Evolutionary conservation across 164 flowering plant species (phyloP).

Genomic region (Annona squamosa): DNA sequence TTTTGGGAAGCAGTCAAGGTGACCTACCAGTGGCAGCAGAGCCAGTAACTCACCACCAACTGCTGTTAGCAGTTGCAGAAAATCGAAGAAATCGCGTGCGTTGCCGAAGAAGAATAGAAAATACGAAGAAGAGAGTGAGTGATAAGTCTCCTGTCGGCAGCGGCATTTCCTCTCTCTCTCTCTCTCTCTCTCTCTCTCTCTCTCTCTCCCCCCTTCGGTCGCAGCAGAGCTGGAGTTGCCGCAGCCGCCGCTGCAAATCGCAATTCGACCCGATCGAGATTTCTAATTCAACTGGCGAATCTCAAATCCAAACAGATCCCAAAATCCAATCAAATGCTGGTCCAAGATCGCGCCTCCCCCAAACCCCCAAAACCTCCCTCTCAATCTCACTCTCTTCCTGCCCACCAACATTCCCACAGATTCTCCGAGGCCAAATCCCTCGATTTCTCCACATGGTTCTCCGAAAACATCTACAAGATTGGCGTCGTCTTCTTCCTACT

Average conservation of each 20-base stretch:
- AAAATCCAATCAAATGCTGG: conserved; percentile 39
- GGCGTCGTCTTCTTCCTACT: conserved; percentile 35
- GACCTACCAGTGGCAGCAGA: too few relatives aligned
- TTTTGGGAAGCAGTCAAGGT: too few relatives aligned
- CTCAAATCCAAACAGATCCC: too few relatives aligned
- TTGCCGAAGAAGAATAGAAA: not conserved
- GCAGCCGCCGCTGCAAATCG: conserved; percentile 2
- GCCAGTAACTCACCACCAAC: too few relatives aligned
- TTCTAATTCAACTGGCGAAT: not conserved
- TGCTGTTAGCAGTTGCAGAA: too few relatives aligned
- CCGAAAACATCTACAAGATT: conserved; percentile 68
- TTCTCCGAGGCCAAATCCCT: conserved; percentile 45
- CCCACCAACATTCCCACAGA: conserved; percentile 17
- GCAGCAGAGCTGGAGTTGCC: not conserved
- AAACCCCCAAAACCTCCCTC: conserved; percentile 33
- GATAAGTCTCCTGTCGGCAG: not conserved
- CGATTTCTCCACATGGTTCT: conserved; percentile 77
- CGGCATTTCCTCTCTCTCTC: not conserved
- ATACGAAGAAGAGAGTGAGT: not conserved
- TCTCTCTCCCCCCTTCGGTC: not conserved
- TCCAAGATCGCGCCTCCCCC: conserved; percentile 61
- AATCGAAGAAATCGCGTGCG: too few relatives aligned
- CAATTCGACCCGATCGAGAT: not conserved
- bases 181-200: not conserved
- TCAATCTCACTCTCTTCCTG: conserved; percentile 8